A percentile compares a stretch with the other conserved stretches of the same genome.
Conservation (phyloP, 805 yeast genomes). For the Sporopachydermia quercuum region DNA sequence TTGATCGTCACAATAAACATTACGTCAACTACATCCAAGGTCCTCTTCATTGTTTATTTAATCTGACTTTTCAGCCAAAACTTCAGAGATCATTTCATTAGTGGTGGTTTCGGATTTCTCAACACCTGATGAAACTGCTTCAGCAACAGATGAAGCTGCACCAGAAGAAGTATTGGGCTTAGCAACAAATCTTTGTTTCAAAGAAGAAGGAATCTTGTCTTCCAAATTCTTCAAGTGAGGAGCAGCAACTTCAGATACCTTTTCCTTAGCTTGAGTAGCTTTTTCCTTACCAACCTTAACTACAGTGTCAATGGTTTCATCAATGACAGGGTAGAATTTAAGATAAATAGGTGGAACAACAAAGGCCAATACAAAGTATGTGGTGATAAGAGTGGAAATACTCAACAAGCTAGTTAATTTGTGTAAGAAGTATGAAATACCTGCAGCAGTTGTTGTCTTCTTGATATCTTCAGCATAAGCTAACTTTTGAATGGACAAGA, state of each 20-base stretch:
- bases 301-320: constrained; percentile 30
- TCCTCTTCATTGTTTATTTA: no score
- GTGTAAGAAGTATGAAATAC: constrained; percentile 46
- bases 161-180: neutral
- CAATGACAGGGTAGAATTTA: constrained; percentile 64
- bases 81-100: neutral
- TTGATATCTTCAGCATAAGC: constrained; percentile 58
- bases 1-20: no score
- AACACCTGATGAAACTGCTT: neutral
- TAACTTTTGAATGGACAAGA: constrained; percentile 30
- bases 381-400: constrained; percentile 47
- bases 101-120: neutral
- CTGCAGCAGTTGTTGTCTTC: constrained; percentile 60
- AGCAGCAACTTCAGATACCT: neutral
- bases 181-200: constrained; percentile 1
- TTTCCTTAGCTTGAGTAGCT: constrained; percentile 12
- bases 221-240: neutral
- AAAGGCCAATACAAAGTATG: constrained; percentile 48
- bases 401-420: constrained; percentile 65
- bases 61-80: neutral
- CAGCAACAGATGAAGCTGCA: neutral
- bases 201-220: neutral
- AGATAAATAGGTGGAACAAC: constrained; percentile 63
- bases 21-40: no score
- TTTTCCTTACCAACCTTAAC: neutral